Evolutionary conservation across 805 yeast genomes (phyloP).

Genomic region (Yamadazyma sp.): DNA sequence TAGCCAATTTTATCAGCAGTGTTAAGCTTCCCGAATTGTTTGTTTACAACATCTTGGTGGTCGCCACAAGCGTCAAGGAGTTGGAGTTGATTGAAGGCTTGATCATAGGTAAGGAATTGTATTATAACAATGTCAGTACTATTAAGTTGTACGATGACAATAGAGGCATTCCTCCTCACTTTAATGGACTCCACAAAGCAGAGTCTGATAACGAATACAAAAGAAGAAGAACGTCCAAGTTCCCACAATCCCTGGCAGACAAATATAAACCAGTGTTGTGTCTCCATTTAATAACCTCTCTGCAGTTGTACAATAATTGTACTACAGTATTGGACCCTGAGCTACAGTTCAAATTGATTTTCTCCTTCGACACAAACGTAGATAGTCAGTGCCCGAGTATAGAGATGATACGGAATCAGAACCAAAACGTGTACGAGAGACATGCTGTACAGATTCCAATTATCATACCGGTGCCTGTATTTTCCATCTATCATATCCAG

Average conservation of each 20-base stretch:
- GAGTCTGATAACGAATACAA: constrained; percentile 13
- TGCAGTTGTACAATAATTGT: constrained; percentile 35
- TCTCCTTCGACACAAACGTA: constrained; percentile 36
- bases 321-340: constrained; percentile 20
- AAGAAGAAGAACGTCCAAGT: constrained; percentile 9
- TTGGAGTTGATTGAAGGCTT: constrained; percentile 77
- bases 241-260: not conserved
- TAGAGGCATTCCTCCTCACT: constrained; percentile 10
- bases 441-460: constrained; percentile 28
- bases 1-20: constrained; percentile 15
- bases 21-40: constrained; percentile 19
- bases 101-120: constrained; percentile 66
- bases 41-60: constrained; percentile 35
- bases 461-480: constrained; percentile 35
- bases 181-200: constrained; percentile 2
- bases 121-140: constrained; percentile 68
- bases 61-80: constrained; percentile 65
- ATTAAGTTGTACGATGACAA: constrained; percentile 51
- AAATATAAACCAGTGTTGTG: constrained; percentile 17
- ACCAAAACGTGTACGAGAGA: constrained; percentile 9
- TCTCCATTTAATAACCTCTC: constrained; percentile 30
- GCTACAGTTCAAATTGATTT: constrained; percentile 27
- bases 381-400: constrained; percentile 36
- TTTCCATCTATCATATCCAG: constrained; percentile 15
- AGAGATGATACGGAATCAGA: constrained; percentile 27